Conservation (phyloP, 169 alveolate species). For the Plasmodium falciparum region DNA sequence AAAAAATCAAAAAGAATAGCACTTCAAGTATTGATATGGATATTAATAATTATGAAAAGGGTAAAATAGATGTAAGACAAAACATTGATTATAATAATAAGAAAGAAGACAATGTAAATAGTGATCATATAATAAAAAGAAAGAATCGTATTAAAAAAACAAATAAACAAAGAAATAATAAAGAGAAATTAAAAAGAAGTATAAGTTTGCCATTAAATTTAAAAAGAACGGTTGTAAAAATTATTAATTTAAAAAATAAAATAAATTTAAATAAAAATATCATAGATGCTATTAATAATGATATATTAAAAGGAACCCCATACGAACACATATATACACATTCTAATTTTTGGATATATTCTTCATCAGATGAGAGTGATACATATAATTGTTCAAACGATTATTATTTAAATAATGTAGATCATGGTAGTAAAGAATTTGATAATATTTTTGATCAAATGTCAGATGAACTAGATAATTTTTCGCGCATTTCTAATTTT, state of each 20-base stretch:
- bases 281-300: slow-evolving; percentile 61
- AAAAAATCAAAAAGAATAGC: background rate
- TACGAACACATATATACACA: slow-evolving; percentile 74
- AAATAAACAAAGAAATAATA: background rate
- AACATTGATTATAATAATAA: background rate
- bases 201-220: slow-evolving; percentile 57
- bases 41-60: too few relatives aligned
- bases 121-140: background rate
- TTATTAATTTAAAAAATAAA: slow-evolving; percentile 36
- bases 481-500: slow-evolving; percentile 37
- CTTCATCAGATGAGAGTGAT: slow-evolving; percentile 65
- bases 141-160: slow-evolving; percentile 3
- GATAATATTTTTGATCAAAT: slow-evolving; percentile 36
- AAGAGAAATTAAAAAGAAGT: slow-evolving; percentile 23
- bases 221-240: slow-evolving; percentile 39
- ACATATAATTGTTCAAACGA: slow-evolving; percentile 21
- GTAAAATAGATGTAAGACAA: background rate
- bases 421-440: background rate
- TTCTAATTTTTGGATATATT: slow-evolving; percentile 69
- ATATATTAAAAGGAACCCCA: slow-evolving; percentile 62
- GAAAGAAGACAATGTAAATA: background rate
- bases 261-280: slow-evolving; percentile 68
- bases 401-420: slow-evolving; percentile 9
- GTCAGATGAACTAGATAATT: slow-evolving; percentile 32
- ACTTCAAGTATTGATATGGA: background rate